Evolutionary conservation across 1,284 basidiomycete species (phyloP).

Genomic region (Rhodotorula sp.): DNA sequence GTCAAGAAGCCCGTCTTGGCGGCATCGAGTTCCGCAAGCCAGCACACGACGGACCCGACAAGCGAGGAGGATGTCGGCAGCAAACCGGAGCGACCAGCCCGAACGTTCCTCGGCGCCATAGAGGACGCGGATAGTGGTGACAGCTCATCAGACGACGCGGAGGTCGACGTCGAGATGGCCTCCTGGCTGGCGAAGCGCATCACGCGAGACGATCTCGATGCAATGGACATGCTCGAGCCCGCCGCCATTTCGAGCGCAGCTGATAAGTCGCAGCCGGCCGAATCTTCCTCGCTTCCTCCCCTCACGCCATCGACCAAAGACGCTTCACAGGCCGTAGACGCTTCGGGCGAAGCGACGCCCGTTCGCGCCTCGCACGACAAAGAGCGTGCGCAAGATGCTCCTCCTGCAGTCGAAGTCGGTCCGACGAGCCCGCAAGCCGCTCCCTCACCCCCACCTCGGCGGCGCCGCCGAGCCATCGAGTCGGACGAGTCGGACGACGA

Average conservation of each 20-base stretch:
- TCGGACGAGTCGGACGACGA: constrained; percentile 24
- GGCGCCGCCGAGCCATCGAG: constrained; percentile 8
- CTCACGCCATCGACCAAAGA: not conserved
- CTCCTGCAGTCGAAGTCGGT: no score
- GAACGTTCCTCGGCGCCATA: not conserved
- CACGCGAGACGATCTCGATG: not conserved
- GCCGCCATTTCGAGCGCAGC: not conserved
- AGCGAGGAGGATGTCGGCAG: constrained; percentile 9
- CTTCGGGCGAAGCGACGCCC: not conserved
- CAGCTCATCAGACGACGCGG: constrained; percentile 1
- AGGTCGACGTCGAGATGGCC: not conserved
- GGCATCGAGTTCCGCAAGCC: not conserved
- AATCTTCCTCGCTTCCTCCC: not conserved
- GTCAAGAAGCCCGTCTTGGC: not conserved
- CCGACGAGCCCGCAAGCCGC: no score
- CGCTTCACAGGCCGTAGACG: not conserved
- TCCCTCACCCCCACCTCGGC: no score
- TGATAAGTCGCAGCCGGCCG: not conserved
- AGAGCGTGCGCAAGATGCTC: no score
- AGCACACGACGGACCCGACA: constrained; percentile 30
- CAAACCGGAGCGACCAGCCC: not conserved
- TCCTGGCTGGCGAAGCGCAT: no score
- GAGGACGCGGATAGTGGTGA: not conserved
- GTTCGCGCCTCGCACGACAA: not conserved
- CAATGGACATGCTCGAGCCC: not conserved